A percentile compares a stretch with the other conserved stretches of the same genome.
These are phyloP conservation scores for Chrysosporium queenslandicum DNA, from an alignment of 2,329 filamentous ascomycete genomes.

Conservation along the genomic window DNA sequence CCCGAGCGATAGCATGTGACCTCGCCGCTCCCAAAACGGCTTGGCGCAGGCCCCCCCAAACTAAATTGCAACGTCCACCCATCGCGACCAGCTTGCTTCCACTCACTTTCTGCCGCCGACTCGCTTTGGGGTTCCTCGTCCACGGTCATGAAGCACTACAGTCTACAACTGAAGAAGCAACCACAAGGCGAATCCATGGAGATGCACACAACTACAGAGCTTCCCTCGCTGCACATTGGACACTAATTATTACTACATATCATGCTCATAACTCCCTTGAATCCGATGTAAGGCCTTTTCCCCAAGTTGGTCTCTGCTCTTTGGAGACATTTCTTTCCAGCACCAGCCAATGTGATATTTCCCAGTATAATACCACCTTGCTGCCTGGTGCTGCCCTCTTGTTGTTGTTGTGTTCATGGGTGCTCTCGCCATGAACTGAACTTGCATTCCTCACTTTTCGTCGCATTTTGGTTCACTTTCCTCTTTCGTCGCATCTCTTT, in stretches of 20 bases:
- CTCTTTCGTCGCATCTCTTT: background rate
- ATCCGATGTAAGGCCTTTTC: conserved; percentile 1
- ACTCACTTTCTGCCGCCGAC: too few relatives aligned
- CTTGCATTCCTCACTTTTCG: background rate
- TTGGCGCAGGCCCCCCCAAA: too few relatives aligned
- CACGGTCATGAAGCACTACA: too few relatives aligned
- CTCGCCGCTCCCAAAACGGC: background rate
- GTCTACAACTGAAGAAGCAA: too few relatives aligned
- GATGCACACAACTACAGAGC: too few relatives aligned
- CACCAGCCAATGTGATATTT: too few relatives aligned
- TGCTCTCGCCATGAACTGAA: background rate
- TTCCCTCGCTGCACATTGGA: too few relatives aligned
- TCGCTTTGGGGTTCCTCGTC: too few relatives aligned
- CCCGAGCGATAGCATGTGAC: conserved; percentile 1
- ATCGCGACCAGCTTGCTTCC: too few relatives aligned
- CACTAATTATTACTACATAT: background rate
- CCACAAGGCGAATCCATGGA: too few relatives aligned
- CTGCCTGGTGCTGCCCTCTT: background rate
- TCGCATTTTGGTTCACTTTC: background rate
- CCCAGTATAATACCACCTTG: background rate
- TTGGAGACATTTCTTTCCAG: background rate
- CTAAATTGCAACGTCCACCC: too few relatives aligned
- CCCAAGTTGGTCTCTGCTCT: background rate
- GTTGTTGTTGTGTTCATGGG: background rate
- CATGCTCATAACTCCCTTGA: background rate